Evolutionary conservation across 108 stramenopile species (phyloP).

Genomic region (Nitzschia sp.): DNA sequence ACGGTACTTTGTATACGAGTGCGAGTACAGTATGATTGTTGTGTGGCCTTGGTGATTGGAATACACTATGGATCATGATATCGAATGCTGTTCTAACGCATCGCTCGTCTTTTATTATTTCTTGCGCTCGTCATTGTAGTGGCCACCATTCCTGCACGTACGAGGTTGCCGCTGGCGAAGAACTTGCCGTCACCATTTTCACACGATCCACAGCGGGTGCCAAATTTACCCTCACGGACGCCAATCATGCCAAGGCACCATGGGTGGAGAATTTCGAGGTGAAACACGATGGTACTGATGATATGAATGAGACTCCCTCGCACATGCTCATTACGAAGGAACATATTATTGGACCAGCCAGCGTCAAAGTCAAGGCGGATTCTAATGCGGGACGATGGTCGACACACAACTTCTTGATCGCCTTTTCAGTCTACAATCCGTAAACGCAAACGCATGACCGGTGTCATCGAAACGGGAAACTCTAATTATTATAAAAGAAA

Average conservation of each 20-base stretch:
- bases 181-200: slow-evolving; percentile 61
- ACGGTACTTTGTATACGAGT: not conserved
- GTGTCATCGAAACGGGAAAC: too few species aligned
- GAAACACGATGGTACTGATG: slow-evolving; percentile 42
- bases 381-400: slow-evolving; percentile 61
- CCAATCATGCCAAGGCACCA: slow-evolving; percentile 39
- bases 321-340: slow-evolving; percentile 46
- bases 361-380: slow-evolving; percentile 64
- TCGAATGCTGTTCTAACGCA: not conserved
- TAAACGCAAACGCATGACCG: not conserved
- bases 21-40: not conserved
- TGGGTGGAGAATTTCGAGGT: slow-evolving; percentile 26
- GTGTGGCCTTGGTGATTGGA: not conserved
- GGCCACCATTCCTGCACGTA: slow-evolving; percentile 44
- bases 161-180: slow-evolving; percentile 52
- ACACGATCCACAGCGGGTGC: slow-evolving; percentile 72
- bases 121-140: slow-evolving; percentile 15
- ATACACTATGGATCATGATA: slow-evolving; percentile 9
- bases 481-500: too few species aligned
- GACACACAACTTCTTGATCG: slow-evolving; percentile 59
- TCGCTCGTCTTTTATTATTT: not conserved
- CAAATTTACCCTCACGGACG: slow-evolving; percentile 58
- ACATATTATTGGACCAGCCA: slow-evolving; percentile 59
- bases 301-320: slow-evolving; percentile 41
- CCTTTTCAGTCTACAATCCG: slow-evolving; percentile 20